A percentile compares a stretch with the other conserved stretches of the same genome.
Conservation (phyloP, 805 yeast genomes). For the Lipomyces anomalus region DNA sequence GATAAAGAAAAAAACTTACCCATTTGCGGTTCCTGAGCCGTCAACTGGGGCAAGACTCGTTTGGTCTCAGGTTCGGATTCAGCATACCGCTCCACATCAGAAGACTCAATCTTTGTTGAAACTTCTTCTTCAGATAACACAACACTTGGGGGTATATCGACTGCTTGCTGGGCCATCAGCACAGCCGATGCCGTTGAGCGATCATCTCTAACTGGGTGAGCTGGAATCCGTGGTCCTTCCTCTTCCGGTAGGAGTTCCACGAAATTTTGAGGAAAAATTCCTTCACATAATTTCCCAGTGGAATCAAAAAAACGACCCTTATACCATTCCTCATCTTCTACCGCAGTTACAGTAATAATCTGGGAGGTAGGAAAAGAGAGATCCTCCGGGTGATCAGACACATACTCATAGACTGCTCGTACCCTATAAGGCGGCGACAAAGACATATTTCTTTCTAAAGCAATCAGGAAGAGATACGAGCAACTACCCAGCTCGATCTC, state of each 20-base stretch:
- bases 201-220: conserved; percentile 8
- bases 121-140: background rate
- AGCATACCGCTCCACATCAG: background rate
- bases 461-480: too few relatives aligned
- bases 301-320: conserved; percentile 55
- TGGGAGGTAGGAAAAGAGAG: conserved; percentile 64
- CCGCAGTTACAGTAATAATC: conserved; percentile 62
- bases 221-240: conserved; percentile 17
- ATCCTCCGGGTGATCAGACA: conserved; percentile 76
- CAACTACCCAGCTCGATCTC: too few relatives aligned
- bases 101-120: background rate
- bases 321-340: conserved; percentile 92
- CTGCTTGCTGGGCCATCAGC: background rate
- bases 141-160: background rate
- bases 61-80: background rate
- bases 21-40: background rate
- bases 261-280: conserved; percentile 84
- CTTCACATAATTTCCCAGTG: conserved; percentile 45
- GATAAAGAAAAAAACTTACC: background rate
- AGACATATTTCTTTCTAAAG: background rate
- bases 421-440: conserved; percentile 55
- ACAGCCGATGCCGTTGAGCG: background rate
- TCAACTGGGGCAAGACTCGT: background rate
- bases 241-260: conserved; percentile 42
- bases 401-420: conserved; percentile 60